A percentile compares a stretch with the other conserved stretches of the same genome.
Conservation (phyloP, 192 early-diverging fungal species). For the Coemansia reversa region DNA sequence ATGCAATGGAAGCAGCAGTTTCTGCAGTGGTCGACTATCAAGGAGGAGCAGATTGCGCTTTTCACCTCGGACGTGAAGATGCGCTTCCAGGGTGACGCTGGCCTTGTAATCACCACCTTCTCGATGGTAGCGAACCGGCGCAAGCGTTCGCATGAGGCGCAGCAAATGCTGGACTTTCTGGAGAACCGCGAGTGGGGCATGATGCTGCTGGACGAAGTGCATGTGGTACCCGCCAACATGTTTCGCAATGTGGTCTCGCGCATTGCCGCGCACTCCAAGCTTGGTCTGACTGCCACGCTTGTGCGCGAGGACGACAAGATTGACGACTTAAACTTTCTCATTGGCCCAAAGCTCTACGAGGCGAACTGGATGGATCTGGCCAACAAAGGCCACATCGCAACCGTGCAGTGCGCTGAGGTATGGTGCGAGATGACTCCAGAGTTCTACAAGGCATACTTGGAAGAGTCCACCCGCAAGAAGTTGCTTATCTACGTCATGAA, state of each 20-base stretch:
- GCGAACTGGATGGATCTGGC: slow-evolving; percentile 99
- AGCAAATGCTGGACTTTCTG: slow-evolving; percentile 96
- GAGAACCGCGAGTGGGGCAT: slow-evolving; percentile 94
- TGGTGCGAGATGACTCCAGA: slow-evolving; percentile 98
- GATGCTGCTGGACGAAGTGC: slow-evolving; percentile 95
- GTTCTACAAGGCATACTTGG: slow-evolving; percentile 92
- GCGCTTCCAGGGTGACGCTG: slow-evolving; percentile 80
- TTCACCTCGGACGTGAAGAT: slow-evolving; percentile 95
- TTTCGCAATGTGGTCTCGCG: slow-evolving; percentile 91
- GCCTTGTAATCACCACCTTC: slow-evolving; percentile 96
- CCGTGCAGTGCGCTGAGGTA: slow-evolving; percentile 97
- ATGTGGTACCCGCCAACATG: slow-evolving; percentile 96
- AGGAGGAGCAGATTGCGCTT: slow-evolving; percentile 87
- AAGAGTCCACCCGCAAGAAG: slow-evolving; percentile 75
- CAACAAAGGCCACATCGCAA: slow-evolving; percentile 95
- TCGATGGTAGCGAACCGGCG: slow-evolving; percentile 94
- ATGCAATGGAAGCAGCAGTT: slow-evolving; percentile 99
- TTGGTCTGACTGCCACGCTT: slow-evolving; percentile 97
- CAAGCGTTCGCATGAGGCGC: slow-evolving; percentile 89
- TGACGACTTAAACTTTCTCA: slow-evolving; percentile 93
- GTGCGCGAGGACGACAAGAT: slow-evolving; percentile 99
- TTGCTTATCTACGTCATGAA: slow-evolving; percentile 94
- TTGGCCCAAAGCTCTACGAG: slow-evolving; percentile 99
- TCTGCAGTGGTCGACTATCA: slow-evolving; percentile 89
- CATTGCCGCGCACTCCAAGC: slow-evolving; percentile 90